Evolutionary conservation across 1,284 basidiomycete genomes (phyloP), one percentile per base, ranked within the genome.

Genomic region (Pulveroboletus sp.): DNA sequence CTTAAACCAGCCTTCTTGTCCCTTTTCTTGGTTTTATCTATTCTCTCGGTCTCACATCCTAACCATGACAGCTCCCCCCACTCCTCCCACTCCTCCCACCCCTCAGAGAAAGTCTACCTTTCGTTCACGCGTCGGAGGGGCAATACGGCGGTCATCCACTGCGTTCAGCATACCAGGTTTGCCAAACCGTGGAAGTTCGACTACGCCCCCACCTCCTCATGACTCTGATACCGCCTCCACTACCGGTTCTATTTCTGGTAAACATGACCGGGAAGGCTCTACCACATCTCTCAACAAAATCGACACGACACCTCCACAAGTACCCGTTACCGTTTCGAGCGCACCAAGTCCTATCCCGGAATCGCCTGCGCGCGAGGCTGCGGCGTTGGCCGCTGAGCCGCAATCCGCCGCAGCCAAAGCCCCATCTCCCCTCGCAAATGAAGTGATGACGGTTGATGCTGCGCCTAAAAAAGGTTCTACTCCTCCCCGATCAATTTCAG

Each of bases 311-410:
- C 60, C 68, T 26, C 59, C 57, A 18, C 46, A n/a, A 25, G 52
- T 36, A n/a, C 40, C 68, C 22, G 54, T 56, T 22, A 54, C 62
- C 22, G 43, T 52, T 43, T 68, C 60, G 46, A 66, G 59, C 28
- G 54, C 72, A 24, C 76, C 78, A 12, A 83, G 79, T 54, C 82
- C 84, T 9, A 84, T 84, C 55, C 74, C 78, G 2, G 82, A 84
- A 62, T 84, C 82, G 1, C 83, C 84, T 28, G 75, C 73, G 12
- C 75, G 79, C 20, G 81, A 82, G 62, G 75, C 72, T 22, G 78
- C 74, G n/a, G 81, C 76, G 11, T 40, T 69, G 40, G 60, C 67
- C 29, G 58, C 70, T 43, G 69, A 71, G 42, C 60, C 68, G 11
- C 58, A 57, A 42, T 56, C 62, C 45, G 53, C 63, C 22, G 52